Evolutionary conservation across 495 filamentous ascomycete genomes (phyloP).

Genomic region (Evansstolkia leycettana): DNA sequence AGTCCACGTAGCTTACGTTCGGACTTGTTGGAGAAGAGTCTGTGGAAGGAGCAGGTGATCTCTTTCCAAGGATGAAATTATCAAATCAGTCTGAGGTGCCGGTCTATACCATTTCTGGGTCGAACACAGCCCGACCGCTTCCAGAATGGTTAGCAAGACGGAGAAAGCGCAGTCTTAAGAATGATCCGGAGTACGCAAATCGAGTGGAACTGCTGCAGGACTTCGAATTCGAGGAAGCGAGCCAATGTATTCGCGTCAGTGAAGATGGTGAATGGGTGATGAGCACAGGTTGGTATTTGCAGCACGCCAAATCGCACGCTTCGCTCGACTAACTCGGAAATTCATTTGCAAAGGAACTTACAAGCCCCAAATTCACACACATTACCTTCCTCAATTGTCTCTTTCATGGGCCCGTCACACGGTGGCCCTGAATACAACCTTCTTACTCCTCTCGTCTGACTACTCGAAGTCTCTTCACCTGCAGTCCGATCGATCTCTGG

Average conservation of each 20-base stretch:
- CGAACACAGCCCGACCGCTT: conserved; percentile 76
- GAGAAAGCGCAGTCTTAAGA: conserved; percentile 84
- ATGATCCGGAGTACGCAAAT: conserved; percentile 84
- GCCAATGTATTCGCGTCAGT: conserved; percentile 76
- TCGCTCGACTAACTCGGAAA: conserved; percentile 8
- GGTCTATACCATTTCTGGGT: conserved; percentile 92
- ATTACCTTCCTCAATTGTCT: conserved; percentile 85
- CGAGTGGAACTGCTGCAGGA: conserved; percentile 93
- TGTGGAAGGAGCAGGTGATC: too few species aligned
- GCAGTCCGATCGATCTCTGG: conserved; percentile 79
- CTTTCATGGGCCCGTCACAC: conserved; percentile 91
- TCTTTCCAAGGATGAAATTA: conserved; percentile 65
- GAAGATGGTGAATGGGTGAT: conserved; percentile 98
- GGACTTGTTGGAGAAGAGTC: too few species aligned
- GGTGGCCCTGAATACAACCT: conserved; percentile 84
- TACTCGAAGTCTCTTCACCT: conserved; percentile 93
- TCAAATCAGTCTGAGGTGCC: conserved; percentile 79
- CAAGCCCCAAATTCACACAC: conserved; percentile 94
- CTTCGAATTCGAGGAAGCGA: conserved; percentile 98
- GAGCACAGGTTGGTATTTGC: conserved; percentile 67
- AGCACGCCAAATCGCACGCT: neutral
- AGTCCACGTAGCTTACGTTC: too few species aligned
- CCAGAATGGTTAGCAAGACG: conserved; percentile 92
- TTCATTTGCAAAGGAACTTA: conserved; percentile 47
- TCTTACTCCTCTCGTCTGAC: conserved; percentile 81